Percentiles rank a stretch among this genome's conserved stretches.
Conservation (phyloP, 768 basidiomycete species). For the Fistulinella prunicolor region DNA sequence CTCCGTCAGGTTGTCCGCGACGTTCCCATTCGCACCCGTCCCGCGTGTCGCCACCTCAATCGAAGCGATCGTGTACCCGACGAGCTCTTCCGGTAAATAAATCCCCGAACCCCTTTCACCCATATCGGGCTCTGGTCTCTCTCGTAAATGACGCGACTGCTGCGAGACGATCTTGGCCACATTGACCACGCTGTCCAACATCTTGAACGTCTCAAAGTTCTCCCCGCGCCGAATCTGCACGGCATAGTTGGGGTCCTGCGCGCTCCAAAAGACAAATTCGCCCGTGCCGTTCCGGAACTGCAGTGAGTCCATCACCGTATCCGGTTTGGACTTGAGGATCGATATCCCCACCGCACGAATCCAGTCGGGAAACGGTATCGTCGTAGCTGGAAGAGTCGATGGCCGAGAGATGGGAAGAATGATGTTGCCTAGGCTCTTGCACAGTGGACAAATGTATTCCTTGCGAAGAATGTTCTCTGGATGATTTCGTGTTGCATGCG, state of each 20-base stretch:
- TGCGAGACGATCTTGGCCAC: slow-evolving; percentile 77
- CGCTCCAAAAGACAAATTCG: slow-evolving; percentile 87
- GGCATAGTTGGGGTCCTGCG: slow-evolving; percentile 71
- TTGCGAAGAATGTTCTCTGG: slow-evolving; percentile 92
- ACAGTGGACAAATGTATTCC: slow-evolving; percentile 95
- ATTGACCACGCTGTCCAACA: slow-evolving; percentile 84
- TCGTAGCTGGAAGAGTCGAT: slow-evolving; percentile 42
- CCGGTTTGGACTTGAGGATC: slow-evolving; percentile 80
- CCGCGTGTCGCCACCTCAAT: slow-evolving; percentile 84
- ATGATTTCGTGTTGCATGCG: slow-evolving; percentile 88
- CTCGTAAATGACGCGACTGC: slow-evolving; percentile 81
- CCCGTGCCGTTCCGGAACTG: slow-evolving; percentile 81
- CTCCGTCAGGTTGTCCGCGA: slow-evolving; percentile 69
- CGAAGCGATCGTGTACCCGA: slow-evolving; percentile 82
- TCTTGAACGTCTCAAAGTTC: slow-evolving; percentile 62
- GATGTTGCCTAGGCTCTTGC: slow-evolving; percentile 94
- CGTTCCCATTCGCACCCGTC: slow-evolving; percentile 43
- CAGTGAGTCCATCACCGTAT: slow-evolving; percentile 64
- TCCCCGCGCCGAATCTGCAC: slow-evolving; percentile 52
- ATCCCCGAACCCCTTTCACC: slow-evolving; percentile 80
- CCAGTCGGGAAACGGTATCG: slow-evolving; percentile 79
- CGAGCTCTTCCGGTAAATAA: slow-evolving; percentile 88
- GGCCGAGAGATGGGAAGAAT: slow-evolving; percentile 77
- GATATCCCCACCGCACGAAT: slow-evolving; percentile 86
- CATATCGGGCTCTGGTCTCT: slow-evolving; percentile 65